A percentile compares a stretch with the other conserved stretches of the same genome.
phyloP scores from a whole-genome alignment of 441 rosid species.

The Croton setiger region DNA sequence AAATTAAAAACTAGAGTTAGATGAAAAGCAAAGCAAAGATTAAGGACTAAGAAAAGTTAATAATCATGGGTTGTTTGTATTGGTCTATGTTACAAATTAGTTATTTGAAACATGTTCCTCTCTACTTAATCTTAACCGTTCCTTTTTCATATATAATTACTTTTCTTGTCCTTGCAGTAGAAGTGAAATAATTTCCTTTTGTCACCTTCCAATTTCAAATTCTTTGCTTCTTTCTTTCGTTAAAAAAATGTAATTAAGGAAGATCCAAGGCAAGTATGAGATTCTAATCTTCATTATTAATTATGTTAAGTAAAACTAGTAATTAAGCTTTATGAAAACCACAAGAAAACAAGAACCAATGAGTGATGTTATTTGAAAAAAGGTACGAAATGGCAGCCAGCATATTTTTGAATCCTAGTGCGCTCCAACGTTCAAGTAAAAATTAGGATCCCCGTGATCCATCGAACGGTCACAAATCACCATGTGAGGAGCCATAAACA shows the following conservation, averaged over 20 bases:
- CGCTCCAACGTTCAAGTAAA: constrained; percentile 82
- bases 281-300: neutral
- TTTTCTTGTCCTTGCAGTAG: constrained; percentile 20
- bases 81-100: too few species aligned
- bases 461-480: constrained; percentile 71
- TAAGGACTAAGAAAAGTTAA: constrained; percentile 16
- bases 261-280: neutral
- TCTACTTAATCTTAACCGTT: constrained; percentile 20
- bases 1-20: neutral
- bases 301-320: too few species aligned
- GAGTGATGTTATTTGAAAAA: constrained; percentile 14
- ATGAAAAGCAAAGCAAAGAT: neutral
- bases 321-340: neutral
- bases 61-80: neutral
- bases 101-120: neutral
- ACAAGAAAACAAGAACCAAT: neutral
- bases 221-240: too few species aligned
- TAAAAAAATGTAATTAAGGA: too few species aligned
- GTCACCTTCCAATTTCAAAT: constrained; percentile 13
- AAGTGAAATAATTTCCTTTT: constrained; percentile 11
- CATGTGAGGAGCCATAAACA: constrained; percentile 51
- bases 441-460: constrained; percentile 62
- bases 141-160: constrained; percentile 10
- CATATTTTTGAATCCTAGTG: constrained; percentile 46
- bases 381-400: neutral